Conservation (phyloP, 2,329 filamentous ascomycete genomes). For the Sarocladium oryzae region DNA sequence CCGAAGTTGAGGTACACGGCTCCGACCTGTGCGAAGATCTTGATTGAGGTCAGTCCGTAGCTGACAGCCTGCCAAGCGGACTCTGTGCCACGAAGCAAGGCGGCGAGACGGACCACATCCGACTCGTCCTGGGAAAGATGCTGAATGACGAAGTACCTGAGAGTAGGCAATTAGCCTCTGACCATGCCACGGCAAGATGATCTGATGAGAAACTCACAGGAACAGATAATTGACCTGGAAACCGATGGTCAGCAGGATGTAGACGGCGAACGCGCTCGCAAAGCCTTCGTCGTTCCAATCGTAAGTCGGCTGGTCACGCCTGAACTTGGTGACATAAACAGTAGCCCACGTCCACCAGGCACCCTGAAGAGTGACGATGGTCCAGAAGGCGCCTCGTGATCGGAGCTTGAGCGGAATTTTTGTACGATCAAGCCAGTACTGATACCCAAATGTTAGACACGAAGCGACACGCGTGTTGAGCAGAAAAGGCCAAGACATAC, state of each 20-base stretch:
- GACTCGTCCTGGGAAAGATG: conserved; percentile 55
- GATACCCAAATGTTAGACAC: neutral
- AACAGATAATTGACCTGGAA: conserved; percentile 73
- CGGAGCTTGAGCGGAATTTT: conserved; percentile 46
- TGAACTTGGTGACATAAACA: conserved; percentile 55
- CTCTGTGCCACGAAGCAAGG: conserved; percentile 62
- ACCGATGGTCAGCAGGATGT: conserved; percentile 58
- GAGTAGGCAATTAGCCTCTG: neutral
- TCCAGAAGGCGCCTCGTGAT: conserved; percentile 47
- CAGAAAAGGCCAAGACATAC: conserved; percentile 24
- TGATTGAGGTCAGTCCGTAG: conserved; percentile 59
- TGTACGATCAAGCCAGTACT: conserved; percentile 54
- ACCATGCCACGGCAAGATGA: conserved; percentile 4
- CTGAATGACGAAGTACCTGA: conserved; percentile 62
- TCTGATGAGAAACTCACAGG: conserved; percentile 37
- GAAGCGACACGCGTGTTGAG: neutral
- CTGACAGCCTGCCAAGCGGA: conserved; percentile 68
- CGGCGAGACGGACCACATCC: conserved; percentile 62
- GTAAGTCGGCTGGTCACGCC: conserved; percentile 48
- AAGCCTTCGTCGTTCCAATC: conserved; percentile 63
- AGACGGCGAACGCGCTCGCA: conserved; percentile 59
- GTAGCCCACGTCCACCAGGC: conserved; percentile 70
- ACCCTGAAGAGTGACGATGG: conserved; percentile 52
- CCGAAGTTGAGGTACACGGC: conserved; percentile 65
- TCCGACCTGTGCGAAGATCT: conserved; percentile 57